phyloP scores from a whole-genome alignment of 2,329 filamentous ascomycete species.

The Pyricularia grisea region DNA sequence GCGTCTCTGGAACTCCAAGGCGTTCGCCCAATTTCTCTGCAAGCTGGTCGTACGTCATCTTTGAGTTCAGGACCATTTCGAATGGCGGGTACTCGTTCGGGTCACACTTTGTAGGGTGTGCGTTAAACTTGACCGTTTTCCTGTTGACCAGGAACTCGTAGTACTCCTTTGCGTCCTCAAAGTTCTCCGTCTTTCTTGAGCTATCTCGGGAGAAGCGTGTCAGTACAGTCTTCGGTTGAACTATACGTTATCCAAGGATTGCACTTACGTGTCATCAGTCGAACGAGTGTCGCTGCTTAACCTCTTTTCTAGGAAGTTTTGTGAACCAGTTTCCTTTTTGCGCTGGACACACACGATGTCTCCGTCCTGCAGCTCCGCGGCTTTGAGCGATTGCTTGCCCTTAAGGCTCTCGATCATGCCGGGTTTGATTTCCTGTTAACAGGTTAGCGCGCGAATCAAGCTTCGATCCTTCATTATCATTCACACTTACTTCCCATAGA shows the following conservation, averaged over 20 bases:
- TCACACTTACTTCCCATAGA: constrained; percentile 64
- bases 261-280: constrained; percentile 22
- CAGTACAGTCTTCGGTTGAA: background rate
- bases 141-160: constrained; percentile 91
- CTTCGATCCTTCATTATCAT: background rate
- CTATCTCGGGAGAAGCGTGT: constrained; percentile 5
- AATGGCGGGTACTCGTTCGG: constrained; percentile 56
- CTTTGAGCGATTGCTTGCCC: constrained; percentile 76
- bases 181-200: constrained; percentile 36
- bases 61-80: constrained; percentile 70
- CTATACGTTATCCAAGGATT: background rate
- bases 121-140: constrained; percentile 68
- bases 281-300: constrained; percentile 27
- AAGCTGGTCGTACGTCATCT: constrained; percentile 83
- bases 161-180: constrained; percentile 70
- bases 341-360: constrained; percentile 95
- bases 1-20: constrained; percentile 69
- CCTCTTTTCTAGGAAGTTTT: constrained; percentile 27
- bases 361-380: constrained; percentile 91
- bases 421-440: constrained; percentile 75
- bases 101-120: constrained; percentile 50
- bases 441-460: constrained; percentile 6
- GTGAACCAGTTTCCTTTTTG: constrained; percentile 27
- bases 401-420: constrained; percentile 96
- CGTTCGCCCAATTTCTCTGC: constrained; percentile 74